Percentiles rank a stretch among this genome's conserved stretches.
These are phyloP conservation scores for Thinopyrum elongatum DNA, from an alignment of 176 grass and related monocot species.

Conservation along the genomic window DNA sequence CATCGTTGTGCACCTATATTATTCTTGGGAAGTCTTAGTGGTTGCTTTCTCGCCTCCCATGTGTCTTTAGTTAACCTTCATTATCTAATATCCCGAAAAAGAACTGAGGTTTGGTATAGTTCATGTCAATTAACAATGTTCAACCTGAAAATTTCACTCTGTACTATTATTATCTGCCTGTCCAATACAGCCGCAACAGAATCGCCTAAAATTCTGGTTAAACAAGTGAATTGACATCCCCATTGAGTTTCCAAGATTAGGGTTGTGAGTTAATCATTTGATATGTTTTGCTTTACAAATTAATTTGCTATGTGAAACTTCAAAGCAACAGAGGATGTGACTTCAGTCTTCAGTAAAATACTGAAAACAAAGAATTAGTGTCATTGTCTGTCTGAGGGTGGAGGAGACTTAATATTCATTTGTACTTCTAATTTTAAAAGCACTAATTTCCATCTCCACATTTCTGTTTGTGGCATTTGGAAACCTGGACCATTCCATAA, in stretches of 20 bases:
- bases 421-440: neutral
- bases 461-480: neutral
- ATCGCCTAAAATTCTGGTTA: neutral
- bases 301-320: neutral
- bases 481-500: neutral
- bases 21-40: neutral
- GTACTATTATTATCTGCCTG: neutral
- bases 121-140: slow-evolving; percentile 24
- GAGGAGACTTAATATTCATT: neutral
- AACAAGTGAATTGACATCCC: neutral
- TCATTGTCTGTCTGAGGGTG: neutral
- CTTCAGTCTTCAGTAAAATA: neutral
- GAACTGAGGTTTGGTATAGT: neutral
- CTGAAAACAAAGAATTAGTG: neutral
- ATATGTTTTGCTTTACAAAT: neutral
- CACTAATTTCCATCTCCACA: neutral
- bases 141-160: neutral
- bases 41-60: slow-evolving; percentile 28
- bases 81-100: slow-evolving; percentile 15
- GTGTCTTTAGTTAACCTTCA: neutral
- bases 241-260: neutral
- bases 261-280: neutral
- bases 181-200: neutral
- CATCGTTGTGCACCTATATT: neutral
- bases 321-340: neutral